Evolutionary conservation across 208 protist genomes (phyloP).

Genomic region (Wallacemonas sp.): DNA sequence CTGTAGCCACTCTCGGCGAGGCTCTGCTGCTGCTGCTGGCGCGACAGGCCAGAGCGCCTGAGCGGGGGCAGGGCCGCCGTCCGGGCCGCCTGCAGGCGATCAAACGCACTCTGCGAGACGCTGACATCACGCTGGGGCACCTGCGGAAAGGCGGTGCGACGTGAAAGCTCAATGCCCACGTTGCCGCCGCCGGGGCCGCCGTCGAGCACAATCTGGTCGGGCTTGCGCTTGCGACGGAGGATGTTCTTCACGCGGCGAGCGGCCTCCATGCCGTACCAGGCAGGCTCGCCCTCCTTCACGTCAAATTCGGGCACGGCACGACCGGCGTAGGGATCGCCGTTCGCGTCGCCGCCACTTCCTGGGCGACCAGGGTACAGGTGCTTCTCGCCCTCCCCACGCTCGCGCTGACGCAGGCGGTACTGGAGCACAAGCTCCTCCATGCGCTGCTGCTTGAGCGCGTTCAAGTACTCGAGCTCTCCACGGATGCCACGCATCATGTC

Average conservation of each 20-base stretch:
- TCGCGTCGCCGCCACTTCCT: background rate
- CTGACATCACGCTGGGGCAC: slow-evolving; percentile 16
- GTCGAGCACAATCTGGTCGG: slow-evolving; percentile 61
- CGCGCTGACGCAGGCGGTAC: slow-evolving; percentile 34
- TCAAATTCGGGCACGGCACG: slow-evolving; percentile 50
- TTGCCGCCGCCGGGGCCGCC: slow-evolving; percentile 48
- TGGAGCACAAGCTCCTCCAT: slow-evolving; percentile 53
- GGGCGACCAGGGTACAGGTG: slow-evolving; percentile 9
- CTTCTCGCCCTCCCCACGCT: slow-evolving; percentile 9
- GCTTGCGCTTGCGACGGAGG: slow-evolving; percentile 44
- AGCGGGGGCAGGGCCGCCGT: slow-evolving; percentile 37
- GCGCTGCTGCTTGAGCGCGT: slow-evolving; percentile 44
- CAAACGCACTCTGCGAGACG: slow-evolving; percentile 18
- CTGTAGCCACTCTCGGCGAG: slow-evolving; percentile 19
- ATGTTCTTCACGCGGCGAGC: slow-evolving; percentile 70
- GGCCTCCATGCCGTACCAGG: slow-evolving; percentile 77
- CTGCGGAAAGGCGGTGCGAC: slow-evolving; percentile 48
- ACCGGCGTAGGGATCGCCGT: slow-evolving; percentile 11
- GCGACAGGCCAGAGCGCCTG: slow-evolving; percentile 24
- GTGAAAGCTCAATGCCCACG: slow-evolving; percentile 62
- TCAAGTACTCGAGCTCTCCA: slow-evolving; percentile 53
- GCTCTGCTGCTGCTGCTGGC: slow-evolving; percentile 21
- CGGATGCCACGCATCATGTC: slow-evolving; percentile 40
- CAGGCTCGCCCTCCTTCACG: slow-evolving; percentile 53
- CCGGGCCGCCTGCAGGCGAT: slow-evolving; percentile 14